These are phyloP conservation scores for Prunus fruticosa DNA, from an alignment of 306 rosid genomes.

Conservation along the genomic window DNA sequence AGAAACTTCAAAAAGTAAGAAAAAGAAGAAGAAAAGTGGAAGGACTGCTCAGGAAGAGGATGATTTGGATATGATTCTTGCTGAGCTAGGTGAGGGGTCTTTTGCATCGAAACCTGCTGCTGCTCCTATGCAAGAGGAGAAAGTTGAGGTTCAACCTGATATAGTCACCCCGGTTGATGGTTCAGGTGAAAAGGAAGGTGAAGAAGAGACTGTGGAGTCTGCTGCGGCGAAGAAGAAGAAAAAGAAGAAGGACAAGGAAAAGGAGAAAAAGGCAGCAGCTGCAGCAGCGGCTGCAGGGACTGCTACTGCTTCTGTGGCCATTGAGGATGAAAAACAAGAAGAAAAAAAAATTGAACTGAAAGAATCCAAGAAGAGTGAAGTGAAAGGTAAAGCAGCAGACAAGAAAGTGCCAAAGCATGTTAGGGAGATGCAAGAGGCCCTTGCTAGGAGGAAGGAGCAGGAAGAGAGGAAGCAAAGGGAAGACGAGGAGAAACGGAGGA, in stretches of 20 bases:
- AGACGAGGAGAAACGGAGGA: constrained; percentile 85
- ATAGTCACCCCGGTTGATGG: constrained; percentile 36
- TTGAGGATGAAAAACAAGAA: constrained; percentile 40
- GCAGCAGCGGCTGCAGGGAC: constrained; percentile 59
- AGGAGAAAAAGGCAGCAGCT: constrained; percentile 71
- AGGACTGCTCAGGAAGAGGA: constrained; percentile 98
- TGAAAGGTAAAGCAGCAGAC: constrained; percentile 67
- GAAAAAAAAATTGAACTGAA: constrained; percentile 39
- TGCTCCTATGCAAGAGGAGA: constrained; percentile 47
- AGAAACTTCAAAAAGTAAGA: constrained; percentile 74
- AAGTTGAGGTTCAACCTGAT: constrained; percentile 56
- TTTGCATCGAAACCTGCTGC: constrained; percentile 36
- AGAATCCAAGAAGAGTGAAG: constrained; percentile 68
- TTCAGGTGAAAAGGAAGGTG: constrained; percentile 64
- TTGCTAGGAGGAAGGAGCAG: constrained; percentile 80
- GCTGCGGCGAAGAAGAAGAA: constrained; percentile 98
- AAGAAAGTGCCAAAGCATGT: constrained; percentile 98
- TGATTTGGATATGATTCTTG: constrained; percentile 87
- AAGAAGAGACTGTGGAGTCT: constrained; percentile 75
- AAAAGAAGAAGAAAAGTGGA: constrained; percentile 93
- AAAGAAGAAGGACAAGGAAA: constrained; percentile 81
- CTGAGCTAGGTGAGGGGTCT: constrained; percentile 81
- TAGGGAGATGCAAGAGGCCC: constrained; percentile 96
- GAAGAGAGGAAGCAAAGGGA: constrained; percentile 80
- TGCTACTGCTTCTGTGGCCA: constrained; percentile 43